Conservation (phyloP, 768 basidiomycete species). For the Hysterangium stoloniferum region DNA sequence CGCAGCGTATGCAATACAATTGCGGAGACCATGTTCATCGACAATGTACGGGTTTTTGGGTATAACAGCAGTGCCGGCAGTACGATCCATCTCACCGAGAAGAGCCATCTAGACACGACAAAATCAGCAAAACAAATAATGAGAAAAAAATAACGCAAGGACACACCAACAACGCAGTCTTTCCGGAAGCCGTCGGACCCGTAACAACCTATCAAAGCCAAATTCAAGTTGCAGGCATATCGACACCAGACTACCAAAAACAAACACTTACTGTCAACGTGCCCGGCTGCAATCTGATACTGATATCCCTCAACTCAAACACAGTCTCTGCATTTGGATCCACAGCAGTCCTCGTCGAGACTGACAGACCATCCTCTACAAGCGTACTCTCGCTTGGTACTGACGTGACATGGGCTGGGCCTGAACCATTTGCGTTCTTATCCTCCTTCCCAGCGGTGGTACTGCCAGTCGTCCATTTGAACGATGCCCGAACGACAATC, state of each 20-base stretch:
- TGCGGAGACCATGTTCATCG: constrained; percentile 26
- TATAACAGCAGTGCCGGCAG: constrained; percentile 13
- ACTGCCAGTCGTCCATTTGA: constrained; percentile 26
- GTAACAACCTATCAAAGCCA: constrained; percentile 24
- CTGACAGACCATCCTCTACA: neutral
- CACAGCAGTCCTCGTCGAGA: neutral
- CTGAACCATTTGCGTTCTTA: neutral
- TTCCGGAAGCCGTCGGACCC: constrained; percentile 28
- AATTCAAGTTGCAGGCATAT: neutral
- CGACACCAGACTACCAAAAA: neutral
- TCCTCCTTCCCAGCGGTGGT: constrained; percentile 13
- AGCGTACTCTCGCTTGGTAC: neutral
- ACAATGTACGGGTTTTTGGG: constrained; percentile 23
- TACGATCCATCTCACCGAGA: constrained; percentile 19
- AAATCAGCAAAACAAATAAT: neutral
- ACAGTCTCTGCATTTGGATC: neutral
- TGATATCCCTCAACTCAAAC: constrained; percentile 28
- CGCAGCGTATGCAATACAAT: constrained; percentile 60
- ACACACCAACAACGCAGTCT: constrained; percentile 21
- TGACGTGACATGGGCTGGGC: neutral
- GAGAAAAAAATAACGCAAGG: neutral
- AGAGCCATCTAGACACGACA: constrained; percentile 9
- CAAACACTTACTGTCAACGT: constrained; percentile 21
- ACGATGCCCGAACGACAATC: constrained; percentile 26
- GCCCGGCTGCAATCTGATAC: constrained; percentile 27